Conservation (phyloP, 768 basidiomycete species). For the Boletales sp. region DNA sequence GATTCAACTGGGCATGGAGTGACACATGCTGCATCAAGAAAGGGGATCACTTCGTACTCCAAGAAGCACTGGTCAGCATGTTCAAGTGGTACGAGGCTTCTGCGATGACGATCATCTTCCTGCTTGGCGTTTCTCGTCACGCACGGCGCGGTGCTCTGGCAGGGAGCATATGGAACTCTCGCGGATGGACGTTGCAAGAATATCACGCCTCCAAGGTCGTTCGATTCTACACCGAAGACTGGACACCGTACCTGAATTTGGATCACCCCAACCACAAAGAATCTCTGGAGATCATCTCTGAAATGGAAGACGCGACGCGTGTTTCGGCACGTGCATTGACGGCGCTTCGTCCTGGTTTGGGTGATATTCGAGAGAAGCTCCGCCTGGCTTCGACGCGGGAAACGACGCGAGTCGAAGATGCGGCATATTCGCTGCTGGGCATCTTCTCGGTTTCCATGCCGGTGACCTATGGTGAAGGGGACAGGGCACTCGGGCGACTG, state of each 20-base stretch:
- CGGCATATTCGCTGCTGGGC: slow-evolving; percentile 8
- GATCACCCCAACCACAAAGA: slow-evolving; percentile 1
- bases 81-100: slow-evolving; percentile 9
- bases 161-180: slow-evolving; percentile 2
- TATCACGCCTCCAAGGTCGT: neutral
- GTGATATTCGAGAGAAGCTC: slow-evolving; percentile 9
- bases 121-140: neutral
- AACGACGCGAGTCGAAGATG: slow-evolving; percentile 9
- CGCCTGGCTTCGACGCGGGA: slow-evolving; percentile 7
- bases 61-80: slow-evolving; percentile 5
- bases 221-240: too few species aligned
- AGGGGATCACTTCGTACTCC: neutral
- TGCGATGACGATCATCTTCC: slow-evolving; percentile 1
- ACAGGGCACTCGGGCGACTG: slow-evolving; percentile 3
- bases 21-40: slow-evolving; percentile 12
- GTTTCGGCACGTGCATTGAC: neutral
- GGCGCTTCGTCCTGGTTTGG: slow-evolving; percentile 1
- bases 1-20: slow-evolving; percentile 8
- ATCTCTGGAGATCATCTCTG: neutral
- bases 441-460: slow-evolving; percentile 5
- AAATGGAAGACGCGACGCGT: slow-evolving; percentile 3
- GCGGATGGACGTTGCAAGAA: slow-evolving; percentile 8
- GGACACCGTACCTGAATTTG: too few species aligned
- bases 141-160: neutral
- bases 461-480: slow-evolving; percentile 9